Evolutionary conservation across 2,329 filamentous ascomycete genomes (phyloP), one percentile per base, ranked within the genome.

Genomic region (Sporothrix luriei): DNA sequence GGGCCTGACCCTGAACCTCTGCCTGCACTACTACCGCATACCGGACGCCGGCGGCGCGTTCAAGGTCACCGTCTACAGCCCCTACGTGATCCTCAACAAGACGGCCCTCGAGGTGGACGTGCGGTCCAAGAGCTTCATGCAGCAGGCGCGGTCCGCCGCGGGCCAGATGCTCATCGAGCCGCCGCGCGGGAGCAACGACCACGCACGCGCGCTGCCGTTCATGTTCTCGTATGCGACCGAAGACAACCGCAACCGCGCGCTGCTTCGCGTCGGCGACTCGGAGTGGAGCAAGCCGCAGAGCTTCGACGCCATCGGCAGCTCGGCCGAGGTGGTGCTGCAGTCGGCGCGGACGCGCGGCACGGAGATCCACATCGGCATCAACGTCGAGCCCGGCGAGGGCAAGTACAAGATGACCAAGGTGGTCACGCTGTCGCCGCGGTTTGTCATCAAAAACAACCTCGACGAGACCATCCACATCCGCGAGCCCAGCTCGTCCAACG

Each of bases 371-470:
- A 85, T 96, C 7, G 95, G 95, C 61, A 88, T 99, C 64, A 94
- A 90, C 1, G 90, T 99, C 40, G 88, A 92, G 70, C 91, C 96
- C 70, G 95, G 95, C 13, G 91, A 97, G 76, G 95, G 95, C 75
- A 99, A 99, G 80, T 99, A 98, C 83, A 98, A 97, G 79, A 84
- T 99, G 83, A 96, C 93, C 21, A 98, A 97, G 81, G 91, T 97
- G 14, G 92, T 99, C 33, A 97, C 94, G 0, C 87, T 99, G 52
- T 90, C 95, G 0, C 95, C 96, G 33, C 88, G 95, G 29, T 99
- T 97, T 76, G 90, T 99, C 68, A 83, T 99, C 73, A 94, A 97
- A 79, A 99, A 97, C 82, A 94, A 93, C 79, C 84, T 97, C 68
- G 89, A 87, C 38, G 94, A 99, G 77, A 91, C 95, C 70, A 87